Evolutionary conservation across 495 filamentous ascomycete genomes (phyloP).

Genomic region (Penicillium egyptiacum): DNA sequence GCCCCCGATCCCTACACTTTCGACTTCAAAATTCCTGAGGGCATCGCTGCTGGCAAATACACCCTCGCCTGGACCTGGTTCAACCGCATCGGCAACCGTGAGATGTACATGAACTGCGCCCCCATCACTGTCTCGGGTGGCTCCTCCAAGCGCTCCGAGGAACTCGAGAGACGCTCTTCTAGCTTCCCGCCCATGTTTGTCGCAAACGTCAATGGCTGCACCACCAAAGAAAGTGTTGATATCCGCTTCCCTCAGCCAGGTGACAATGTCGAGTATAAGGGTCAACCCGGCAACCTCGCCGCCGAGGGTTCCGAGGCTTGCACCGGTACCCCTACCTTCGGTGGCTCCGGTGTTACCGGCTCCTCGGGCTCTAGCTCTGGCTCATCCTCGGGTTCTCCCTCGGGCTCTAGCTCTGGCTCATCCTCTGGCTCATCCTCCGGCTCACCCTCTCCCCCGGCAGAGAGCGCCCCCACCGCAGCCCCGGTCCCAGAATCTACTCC

Average conservation of each 20-base stretch:
- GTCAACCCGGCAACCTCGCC: constrained; percentile 30
- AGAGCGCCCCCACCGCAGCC: constrained; percentile 17
- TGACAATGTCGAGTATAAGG: constrained; percentile 49
- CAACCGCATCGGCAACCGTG: constrained; percentile 82
- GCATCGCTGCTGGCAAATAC: constrained; percentile 50
- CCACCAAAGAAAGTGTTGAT: constrained; percentile 56
- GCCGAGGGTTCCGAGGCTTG: constrained; percentile 32
- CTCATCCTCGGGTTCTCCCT: constrained; percentile 19
- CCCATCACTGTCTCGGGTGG: constrained; percentile 62
- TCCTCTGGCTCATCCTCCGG: constrained; percentile 7
- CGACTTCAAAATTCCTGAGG: constrained; percentile 48
- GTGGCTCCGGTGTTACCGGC: constrained; percentile 23
- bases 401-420: constrained; percentile 12
- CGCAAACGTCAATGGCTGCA: constrained; percentile 70
- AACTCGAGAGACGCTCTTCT: constrained; percentile 39
- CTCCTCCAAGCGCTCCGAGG: constrained; percentile 40
- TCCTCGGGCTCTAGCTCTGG: constrained; percentile 17
- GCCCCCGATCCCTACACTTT: constrained; percentile 31
- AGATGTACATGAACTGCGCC: constrained; percentile 96
- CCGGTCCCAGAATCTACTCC: constrained; percentile 27
- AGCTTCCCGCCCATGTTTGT: constrained; percentile 77
- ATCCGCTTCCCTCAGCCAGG: constrained; percentile 75
- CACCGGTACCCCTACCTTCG: constrained; percentile 34
- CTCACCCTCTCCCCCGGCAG: constrained; percentile 15
- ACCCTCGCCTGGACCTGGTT: constrained; percentile 89